A percentile compares a stretch with the other conserved stretches of the same genome.
These are phyloP conservation scores for Isoetes taiwanensis DNA, from an alignment of 75 land plant genomes.

Conservation along the genomic window DNA sequence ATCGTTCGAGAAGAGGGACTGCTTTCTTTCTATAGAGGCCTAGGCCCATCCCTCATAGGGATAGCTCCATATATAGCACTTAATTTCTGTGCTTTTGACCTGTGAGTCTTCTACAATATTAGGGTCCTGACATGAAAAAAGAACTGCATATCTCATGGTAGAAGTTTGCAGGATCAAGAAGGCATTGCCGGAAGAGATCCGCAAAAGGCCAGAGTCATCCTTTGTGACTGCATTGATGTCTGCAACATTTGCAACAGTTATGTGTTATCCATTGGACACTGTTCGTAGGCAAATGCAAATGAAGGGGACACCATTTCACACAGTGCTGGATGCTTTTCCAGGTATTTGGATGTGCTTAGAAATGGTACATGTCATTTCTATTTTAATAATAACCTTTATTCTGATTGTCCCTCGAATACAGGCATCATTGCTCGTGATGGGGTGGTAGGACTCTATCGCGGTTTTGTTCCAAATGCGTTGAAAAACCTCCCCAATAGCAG, in stretches of 20 bases:
- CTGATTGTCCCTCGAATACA: too few species aligned
- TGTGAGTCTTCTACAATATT: conserved; percentile 42
- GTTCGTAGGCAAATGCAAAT: conserved; percentile 95
- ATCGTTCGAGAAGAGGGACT: conserved; percentile 87
- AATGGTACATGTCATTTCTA: too few species aligned
- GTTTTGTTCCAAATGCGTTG: conserved; percentile 88
- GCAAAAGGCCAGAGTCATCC: conserved; percentile 71
- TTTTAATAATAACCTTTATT: too few species aligned
- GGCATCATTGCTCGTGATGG: conserved; percentile 89
- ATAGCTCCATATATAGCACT: conserved; percentile 97
- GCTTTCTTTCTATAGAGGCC: conserved; percentile 69
- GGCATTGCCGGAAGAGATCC: conserved; percentile 67
- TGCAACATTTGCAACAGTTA: conserved; percentile 70
- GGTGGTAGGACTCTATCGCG: conserved; percentile 66
- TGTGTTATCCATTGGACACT: conserved; percentile 91
- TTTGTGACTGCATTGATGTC: conserved; percentile 66
- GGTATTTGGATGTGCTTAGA: too few species aligned
- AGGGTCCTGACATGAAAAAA: too few species aligned
- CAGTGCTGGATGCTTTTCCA: conserved; percentile 67
- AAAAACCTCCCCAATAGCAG: conserved; percentile 96
- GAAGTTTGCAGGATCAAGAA: conserved; percentile 56
- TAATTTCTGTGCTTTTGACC: conserved; percentile 86
- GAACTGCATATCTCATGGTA: background rate
- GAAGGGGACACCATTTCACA: conserved; percentile 75
- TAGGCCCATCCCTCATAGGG: conserved; percentile 88